Conservation (phyloP, 371 early-diverging fungal genomes). For the Umbelopsis sp. region DNA sequence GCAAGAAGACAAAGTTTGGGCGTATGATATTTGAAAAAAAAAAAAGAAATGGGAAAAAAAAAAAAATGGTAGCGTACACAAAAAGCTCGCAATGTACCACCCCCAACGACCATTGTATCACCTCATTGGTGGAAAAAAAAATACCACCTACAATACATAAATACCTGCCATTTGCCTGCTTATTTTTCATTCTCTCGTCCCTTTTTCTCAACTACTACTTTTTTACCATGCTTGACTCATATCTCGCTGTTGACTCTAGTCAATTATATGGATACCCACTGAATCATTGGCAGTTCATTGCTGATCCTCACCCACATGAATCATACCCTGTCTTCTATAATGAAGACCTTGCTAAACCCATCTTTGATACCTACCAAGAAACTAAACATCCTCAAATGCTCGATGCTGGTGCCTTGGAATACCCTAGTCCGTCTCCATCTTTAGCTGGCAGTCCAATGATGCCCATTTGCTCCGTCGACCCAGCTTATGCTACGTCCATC, state of each 20-base stretch:
- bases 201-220: background rate
- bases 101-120: too few relatives aligned
- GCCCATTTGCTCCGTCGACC: background rate
- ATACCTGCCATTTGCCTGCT: background rate
- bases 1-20: too few relatives aligned
- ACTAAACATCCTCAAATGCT: background rate
- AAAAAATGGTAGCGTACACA: too few relatives aligned
- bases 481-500: background rate
- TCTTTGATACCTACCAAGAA: background rate
- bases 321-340: background rate
- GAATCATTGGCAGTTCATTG: background rate
- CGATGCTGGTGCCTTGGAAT: background rate
- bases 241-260: background rate
- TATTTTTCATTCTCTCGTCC: background rate
- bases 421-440: constrained; percentile 13
- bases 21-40: too few relatives aligned
- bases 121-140: constrained; percentile 10
- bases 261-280: background rate
- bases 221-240: background rate
- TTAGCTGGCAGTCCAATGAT: constrained; percentile 8
- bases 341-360: constrained; percentile 8
- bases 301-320: background rate
- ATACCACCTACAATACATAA: background rate
- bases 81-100: too few relatives aligned
- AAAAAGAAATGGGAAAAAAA: too few relatives aligned